These are phyloP conservation scores for Trichoderma orchidacearum DNA, from an alignment of 495 filamentous ascomycete genomes.

Conservation along the genomic window DNA sequence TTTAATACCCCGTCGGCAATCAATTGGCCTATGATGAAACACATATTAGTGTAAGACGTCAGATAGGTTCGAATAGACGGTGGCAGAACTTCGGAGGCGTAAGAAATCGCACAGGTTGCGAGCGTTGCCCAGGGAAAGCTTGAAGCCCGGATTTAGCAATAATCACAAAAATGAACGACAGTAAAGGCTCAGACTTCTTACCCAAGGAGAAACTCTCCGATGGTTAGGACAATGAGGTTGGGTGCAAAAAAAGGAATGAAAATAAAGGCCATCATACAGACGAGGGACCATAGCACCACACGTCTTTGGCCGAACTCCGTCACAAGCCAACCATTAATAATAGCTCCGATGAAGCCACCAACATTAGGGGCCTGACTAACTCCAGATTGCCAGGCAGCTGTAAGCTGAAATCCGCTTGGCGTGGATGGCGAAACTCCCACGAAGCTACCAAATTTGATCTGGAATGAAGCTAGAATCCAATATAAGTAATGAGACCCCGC, in stretches of 20 bases:
- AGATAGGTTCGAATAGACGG: constrained; percentile 48
- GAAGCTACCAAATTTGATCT: constrained; percentile 15
- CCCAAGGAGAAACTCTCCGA: constrained; percentile 53
- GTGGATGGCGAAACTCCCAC: too few relatives aligned
- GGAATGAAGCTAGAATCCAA: constrained; percentile 7
- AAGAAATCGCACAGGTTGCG: constrained; percentile 49
- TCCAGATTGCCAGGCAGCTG: constrained; percentile 20
- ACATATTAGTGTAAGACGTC: constrained; percentile 59
- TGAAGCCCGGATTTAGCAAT: too few relatives aligned
- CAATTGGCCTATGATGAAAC: constrained; percentile 59
- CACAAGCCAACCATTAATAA: constrained; percentile 16
- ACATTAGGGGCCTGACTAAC: constrained; percentile 18
- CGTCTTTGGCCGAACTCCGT: constrained; percentile 19
- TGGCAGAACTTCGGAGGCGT: constrained; percentile 56
- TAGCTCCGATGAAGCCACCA: constrained; percentile 22
- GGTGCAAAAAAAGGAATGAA: constrained; percentile 48
- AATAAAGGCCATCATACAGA: constrained; percentile 32
- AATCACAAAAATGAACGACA: too few relatives aligned
- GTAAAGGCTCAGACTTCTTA: too few relatives aligned
- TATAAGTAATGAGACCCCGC: constrained; percentile 4
- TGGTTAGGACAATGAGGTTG: constrained; percentile 43
- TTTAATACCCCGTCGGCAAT: constrained; percentile 52
- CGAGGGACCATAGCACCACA: constrained; percentile 25
- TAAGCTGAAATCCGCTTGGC: constrained; percentile 38
- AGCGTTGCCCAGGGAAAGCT: constrained; percentile 55